Evolutionary conservation across 2,329 filamentous ascomycete genomes (phyloP), one percentile per base, ranked within the genome.

Genomic region (Pezicula carpinea): DNA sequence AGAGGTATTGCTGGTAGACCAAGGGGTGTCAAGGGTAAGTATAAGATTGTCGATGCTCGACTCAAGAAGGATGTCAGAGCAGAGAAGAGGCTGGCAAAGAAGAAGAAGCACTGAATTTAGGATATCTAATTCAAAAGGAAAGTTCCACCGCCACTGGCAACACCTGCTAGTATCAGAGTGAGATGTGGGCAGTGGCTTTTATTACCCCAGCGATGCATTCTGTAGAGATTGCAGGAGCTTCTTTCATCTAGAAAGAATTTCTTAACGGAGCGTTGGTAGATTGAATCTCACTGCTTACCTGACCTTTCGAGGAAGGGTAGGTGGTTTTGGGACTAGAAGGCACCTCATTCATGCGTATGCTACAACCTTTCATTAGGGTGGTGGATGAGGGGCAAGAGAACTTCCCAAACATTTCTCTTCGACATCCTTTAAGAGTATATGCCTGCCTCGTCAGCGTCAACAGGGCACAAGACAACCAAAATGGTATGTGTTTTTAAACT

Each of bases 61-160:
- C 82, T 96, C 82, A 96, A 96, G 82, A 97, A 96, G 83, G 93
- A 97, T 74, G 78, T 93, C 46, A 75, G 90, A 64, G 90, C 87
- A 2, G 77, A 92, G 68, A 96, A 96, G 81, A 80, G 91, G 62
- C 63, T 80, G 53, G 76, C 79, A 29, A 90, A 95, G 75, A 87
- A 83, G 71, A 84, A 80, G 73, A 80, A 80, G 64, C 67, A 69
- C 32, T 42, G 38, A 29, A 29, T 29, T 8, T 29, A 29, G 26
- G 26, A 29, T 29, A 29, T 11, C 26, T 29, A 29, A 29, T 29
- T 29, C 26, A 29, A 29, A 29, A 29, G 26, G 5, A 29, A 29
- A 29, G 4, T 3, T 29, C n/a, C 13, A 29, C 26, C 26, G 13
- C 7, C 26, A 29, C 10, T 29, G 26, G 26, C 5, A 29, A 29